Evolutionary conservation across 768 basidiomycete genomes (phyloP), one percentile per base, ranked within the genome.

Genomic region (Melanogaster broomeanus): DNA sequence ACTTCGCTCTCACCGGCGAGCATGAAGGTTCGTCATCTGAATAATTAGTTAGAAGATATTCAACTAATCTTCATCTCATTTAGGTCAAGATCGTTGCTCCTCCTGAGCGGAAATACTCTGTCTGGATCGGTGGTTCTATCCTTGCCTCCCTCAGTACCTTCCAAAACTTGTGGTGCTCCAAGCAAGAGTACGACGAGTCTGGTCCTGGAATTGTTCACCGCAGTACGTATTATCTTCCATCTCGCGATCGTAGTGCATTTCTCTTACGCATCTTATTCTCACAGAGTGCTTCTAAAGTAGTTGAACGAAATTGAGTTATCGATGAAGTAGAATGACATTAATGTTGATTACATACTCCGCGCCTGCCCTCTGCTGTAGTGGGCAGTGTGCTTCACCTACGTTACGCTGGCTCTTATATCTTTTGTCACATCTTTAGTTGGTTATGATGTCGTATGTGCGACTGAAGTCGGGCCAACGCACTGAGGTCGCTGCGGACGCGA

Each of bases 91-190:
- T 94, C 50, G 88, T 92, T 52, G 90, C 93, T 53, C 93, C 93
- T 45, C 92, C 93, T 48, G 93, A 96, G 78, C 79, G 93, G 62
- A 96, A 92, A 71, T 93, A 93, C 82, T 93, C 90, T 48, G 93
- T 95, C 73, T 97, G 94, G 90, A 93, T 93, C 61, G 88, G 88
- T 75, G 88, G 88, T 53, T 88, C 86, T 38, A 90, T 90, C 62
- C 74, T 90, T 60, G 93, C 93, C 40, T 93, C 91, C 28, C 81
- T 97, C 44, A 88, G 84, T 66, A 95, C 93, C 61, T 96, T 96
- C 93, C 93, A 96, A 78, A 94, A 93, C 69, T 76, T 95, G 74
- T 97, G 94, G 93, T 88, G 88, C 74, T 85, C 87, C 52, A 91
- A 91, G 74, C 89, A 92, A 65, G 93, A 94, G 76, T 94, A 93